A percentile compares a stretch with the other conserved stretches of the same genome.
Evolutionary conservation across 2,329 filamentous ascomycete genomes (phyloP).

Genomic region (Fusarium sp.): DNA sequence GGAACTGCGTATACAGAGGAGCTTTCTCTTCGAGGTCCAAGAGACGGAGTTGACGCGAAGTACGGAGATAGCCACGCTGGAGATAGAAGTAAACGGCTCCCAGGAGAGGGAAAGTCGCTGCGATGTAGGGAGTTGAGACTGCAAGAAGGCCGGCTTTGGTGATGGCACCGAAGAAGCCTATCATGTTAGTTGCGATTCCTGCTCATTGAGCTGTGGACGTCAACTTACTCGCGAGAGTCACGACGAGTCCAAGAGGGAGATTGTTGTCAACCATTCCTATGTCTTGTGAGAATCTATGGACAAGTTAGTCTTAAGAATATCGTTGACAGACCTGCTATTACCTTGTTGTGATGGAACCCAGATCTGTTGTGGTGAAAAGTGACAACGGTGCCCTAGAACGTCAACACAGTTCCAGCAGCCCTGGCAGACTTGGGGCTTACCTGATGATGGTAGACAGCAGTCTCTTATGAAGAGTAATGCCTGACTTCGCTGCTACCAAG

Average conservation of each 20-base stretch:
- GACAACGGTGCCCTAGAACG: slow-evolving; percentile 53
- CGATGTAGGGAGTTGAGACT: slow-evolving; percentile 49
- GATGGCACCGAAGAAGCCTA: slow-evolving; percentile 52
- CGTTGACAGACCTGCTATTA: slow-evolving; percentile 11
- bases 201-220: not conserved
- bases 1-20: slow-evolving; percentile 56
- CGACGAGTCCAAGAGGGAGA: slow-evolving; percentile 53
- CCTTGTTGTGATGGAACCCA: slow-evolving; percentile 58
- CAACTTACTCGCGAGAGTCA: slow-evolving; percentile 53
- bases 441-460: slow-evolving; percentile 44
- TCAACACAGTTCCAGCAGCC: slow-evolving; percentile 12
- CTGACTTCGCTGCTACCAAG: slow-evolving; percentile 46
- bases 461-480: slow-evolving; percentile 43
- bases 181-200: slow-evolving; percentile 2
- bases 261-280: slow-evolving; percentile 59
- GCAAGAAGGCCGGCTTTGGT: slow-evolving; percentile 45
- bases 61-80: slow-evolving; percentile 57
- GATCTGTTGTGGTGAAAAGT: slow-evolving; percentile 57
- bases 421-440: not conserved
- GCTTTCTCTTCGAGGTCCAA: slow-evolving; percentile 58
- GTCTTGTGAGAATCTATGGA: slow-evolving; percentile 57
- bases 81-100: slow-evolving; percentile 58
- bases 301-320: not conserved
- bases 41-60: slow-evolving; percentile 57
- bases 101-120: slow-evolving; percentile 59